Percentiles rank a stretch among this genome's conserved stretches.
Conservation (phyloP, 2,329 filamentous ascomycete species). For the Pseudogymnoascus sp. region DNA sequence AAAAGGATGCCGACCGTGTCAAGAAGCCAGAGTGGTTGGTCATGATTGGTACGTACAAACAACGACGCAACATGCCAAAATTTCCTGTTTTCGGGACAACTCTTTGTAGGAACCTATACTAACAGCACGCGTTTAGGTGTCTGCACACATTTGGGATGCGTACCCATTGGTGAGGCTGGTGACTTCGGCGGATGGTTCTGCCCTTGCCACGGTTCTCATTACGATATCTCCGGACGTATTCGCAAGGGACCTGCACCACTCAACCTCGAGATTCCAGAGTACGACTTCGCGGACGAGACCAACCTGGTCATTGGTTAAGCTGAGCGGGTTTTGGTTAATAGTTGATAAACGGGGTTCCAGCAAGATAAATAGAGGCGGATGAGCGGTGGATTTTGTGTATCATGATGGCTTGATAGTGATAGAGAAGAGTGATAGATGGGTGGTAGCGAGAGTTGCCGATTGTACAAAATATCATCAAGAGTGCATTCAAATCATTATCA, state of each 20-base stretch:
- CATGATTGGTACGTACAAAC: slow-evolving; percentile 70
- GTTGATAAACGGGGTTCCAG: slow-evolving; percentile 15
- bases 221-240: slow-evolving; percentile 98
- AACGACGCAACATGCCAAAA: neutral
- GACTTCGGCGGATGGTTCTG: slow-evolving; percentile 99
- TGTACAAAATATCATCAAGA: slow-evolving; percentile 15
- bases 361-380: slow-evolving; percentile 30
- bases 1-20: slow-evolving; percentile 85
- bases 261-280: slow-evolving; percentile 90
- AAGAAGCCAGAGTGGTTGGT: slow-evolving; percentile 98
- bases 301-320: slow-evolving; percentile 87
- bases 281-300: slow-evolving; percentile 88
- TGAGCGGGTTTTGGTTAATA: slow-evolving; percentile 8
- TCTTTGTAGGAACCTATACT: slow-evolving; percentile 21
- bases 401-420: slow-evolving; percentile 13
- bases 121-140: slow-evolving; percentile 56
- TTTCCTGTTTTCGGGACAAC: neutral
- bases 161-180: slow-evolving; percentile 96
- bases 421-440: slow-evolving; percentile 11
- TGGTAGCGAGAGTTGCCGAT: slow-evolving; percentile 11
- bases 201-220: slow-evolving; percentile 99
- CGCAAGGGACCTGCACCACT: slow-evolving; percentile 94
- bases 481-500: slow-evolving; percentile 9
- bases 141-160: slow-evolving; percentile 98
- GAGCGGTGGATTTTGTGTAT: slow-evolving; percentile 14